Conservation (phyloP, 169 alveolate species). For the Cryptosporidium parvum region DNA sequence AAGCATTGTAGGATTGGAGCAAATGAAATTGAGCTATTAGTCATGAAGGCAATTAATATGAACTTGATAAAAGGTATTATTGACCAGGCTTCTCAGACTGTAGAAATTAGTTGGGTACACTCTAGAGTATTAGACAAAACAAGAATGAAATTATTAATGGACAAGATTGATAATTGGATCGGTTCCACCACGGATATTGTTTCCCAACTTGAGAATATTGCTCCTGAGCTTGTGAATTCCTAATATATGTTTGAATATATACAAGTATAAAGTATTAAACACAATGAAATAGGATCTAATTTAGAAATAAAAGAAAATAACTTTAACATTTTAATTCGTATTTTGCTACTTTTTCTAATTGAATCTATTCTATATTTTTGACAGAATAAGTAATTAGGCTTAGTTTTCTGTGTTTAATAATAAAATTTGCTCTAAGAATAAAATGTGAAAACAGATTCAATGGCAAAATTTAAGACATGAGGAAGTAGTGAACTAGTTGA, state of each 20-base stretch:
- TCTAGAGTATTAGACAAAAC: constrained; percentile 83
- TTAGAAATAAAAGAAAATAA: neutral
- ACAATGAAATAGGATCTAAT: neutral
- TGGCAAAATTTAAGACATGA: neutral
- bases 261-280: neutral
- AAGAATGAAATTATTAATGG: constrained; percentile 79
- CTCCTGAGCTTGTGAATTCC: constrained; percentile 64
- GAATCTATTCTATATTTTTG: neutral
- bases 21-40: constrained; percentile 83
- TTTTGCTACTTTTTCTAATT: neutral
- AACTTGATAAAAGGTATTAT: constrained; percentile 84
- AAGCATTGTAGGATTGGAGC: constrained; percentile 43
- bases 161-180: constrained; percentile 83
- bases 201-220: constrained; percentile 46
- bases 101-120: constrained; percentile 84
- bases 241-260: neutral
- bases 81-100: constrained; percentile 83
- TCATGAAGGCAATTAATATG: constrained; percentile 87
- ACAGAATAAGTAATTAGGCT: neutral
- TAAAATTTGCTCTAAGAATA: neutral
- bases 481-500: neutral
- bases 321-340: neutral
- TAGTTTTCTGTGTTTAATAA: neutral
- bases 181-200: constrained; percentile 49
- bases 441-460: neutral